A percentile compares a stretch with the other conserved stretches of the same genome.
phyloP scores from a whole-genome alignment of 345 rosid genomes.

The Theobroma cacao region DNA sequence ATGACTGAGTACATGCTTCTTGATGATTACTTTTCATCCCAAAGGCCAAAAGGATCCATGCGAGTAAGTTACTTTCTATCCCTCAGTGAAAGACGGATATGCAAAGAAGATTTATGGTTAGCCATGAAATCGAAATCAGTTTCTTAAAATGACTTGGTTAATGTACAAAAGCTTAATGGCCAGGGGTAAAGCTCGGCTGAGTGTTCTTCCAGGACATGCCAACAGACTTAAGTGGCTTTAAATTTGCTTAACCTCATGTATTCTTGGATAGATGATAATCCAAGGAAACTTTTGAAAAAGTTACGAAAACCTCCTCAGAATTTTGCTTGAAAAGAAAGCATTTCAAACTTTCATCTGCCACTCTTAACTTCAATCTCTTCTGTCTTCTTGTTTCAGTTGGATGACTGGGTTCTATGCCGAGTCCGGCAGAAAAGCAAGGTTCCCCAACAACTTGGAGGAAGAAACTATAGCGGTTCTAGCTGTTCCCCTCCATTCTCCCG shows the following conservation, averaged over 20 bases:
- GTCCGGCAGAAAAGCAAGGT: slow-evolving; percentile 24
- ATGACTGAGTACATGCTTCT: slow-evolving; percentile 46
- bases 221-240: no score
- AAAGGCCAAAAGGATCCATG: slow-evolving; percentile 34
- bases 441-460: neutral
- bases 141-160: neutral
- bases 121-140: neutral
- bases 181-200: no score
- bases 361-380: neutral
- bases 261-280: no score
- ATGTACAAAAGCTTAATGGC: neutral
- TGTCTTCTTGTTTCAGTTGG: slow-evolving; percentile 29
- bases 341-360: neutral
- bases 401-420: slow-evolving; percentile 43
- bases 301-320: no score
- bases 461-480: neutral
- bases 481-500: slow-evolving; percentile 1
- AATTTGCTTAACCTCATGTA: no score
- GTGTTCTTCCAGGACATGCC: neutral
- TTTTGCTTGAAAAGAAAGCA: no score
- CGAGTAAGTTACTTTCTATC: slow-evolving; percentile 29
- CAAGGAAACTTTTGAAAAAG: no score
- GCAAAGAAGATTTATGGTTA: neutral
- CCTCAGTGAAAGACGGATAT: no score
- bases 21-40: slow-evolving; percentile 24